Conservation (phyloP, 2,329 filamentous ascomycete species). For the Pseudogymnoascus destructans region DNA sequence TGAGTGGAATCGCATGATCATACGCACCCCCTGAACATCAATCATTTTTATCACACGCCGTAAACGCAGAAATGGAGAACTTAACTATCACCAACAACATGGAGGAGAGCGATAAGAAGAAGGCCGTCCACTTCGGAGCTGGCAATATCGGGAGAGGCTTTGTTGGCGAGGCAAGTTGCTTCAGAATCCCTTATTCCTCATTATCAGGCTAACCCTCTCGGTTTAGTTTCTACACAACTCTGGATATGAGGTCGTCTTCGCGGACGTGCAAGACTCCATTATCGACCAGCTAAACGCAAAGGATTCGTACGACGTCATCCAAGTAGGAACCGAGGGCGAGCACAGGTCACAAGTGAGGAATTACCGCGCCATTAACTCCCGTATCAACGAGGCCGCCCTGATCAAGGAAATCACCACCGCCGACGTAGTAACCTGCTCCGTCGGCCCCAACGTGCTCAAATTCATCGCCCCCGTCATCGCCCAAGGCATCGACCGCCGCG, state of each 20-base stretch:
- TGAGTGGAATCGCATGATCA: not conserved
- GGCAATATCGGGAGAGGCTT: constrained; percentile 58
- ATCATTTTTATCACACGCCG: not conserved
- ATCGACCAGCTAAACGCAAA: constrained; percentile 67
- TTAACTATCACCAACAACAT: not conserved
- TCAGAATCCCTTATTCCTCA: not conserved
- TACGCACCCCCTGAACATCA: not conserved
- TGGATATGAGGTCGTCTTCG: constrained; percentile 90
- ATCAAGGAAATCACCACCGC: constrained; percentile 76
- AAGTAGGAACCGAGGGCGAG: constrained; percentile 77
- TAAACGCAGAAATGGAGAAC: not conserved
- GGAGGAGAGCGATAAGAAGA: constrained; percentile 32
- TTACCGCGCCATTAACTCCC: constrained; percentile 95
- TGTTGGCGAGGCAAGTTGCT: constrained; percentile 23
- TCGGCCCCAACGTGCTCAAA: constrained; percentile 89
- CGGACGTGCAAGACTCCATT: constrained; percentile 77
- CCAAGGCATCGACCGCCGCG: constrained; percentile 75
- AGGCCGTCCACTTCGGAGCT: constrained; percentile 74
- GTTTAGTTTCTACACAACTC: constrained; percentile 71
- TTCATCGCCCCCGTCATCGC: constrained; percentile 94
- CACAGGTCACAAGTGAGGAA: constrained; percentile 75
- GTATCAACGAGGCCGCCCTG: constrained; percentile 66
- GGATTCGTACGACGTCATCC: constrained; percentile 77
- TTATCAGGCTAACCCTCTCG: not conserved
- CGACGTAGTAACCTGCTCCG: constrained; percentile 89